A percentile compares a stretch with the other conserved stretches of the same genome.
These are phyloP conservation scores for Metschnikowia gelsemii DNA, from an alignment of 805 yeast species.

Conservation along the genomic window DNA sequence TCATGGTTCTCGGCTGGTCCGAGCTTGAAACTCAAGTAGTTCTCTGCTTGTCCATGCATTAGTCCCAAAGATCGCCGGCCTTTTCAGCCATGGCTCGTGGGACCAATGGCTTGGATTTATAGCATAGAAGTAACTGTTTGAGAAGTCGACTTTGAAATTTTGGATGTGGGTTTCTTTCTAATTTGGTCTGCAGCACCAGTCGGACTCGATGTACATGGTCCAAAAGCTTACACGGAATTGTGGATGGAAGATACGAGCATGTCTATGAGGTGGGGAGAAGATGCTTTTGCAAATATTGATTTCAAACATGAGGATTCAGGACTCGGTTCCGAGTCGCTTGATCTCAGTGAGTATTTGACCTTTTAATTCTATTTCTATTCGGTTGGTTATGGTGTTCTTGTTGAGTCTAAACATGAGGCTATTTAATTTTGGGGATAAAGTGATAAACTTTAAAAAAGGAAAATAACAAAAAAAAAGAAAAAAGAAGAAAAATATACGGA, in stretches of 20 bases:
- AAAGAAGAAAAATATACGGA: not conserved
- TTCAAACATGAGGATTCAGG: conserved; percentile 5
- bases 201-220: conserved; percentile 32
- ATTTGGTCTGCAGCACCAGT: conserved; percentile 43
- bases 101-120: conserved; percentile 21
- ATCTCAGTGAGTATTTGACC: conserved; percentile 34
- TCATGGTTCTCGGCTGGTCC: conserved; percentile 11
- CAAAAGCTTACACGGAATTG: conserved; percentile 9
- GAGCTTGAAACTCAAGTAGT: conserved; percentile 15
- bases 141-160: not conserved
- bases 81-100: conserved; percentile 10
- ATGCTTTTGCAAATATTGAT: conserved; percentile 10
- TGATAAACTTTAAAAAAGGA: not conserved
- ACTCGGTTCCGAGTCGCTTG: conserved; percentile 21
- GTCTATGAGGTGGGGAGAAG: conserved; percentile 11
- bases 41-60: conserved; percentile 31
- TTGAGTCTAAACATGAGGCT: not conserved
- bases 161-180: not conserved
- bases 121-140: conserved; percentile 36
- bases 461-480: not conserved
- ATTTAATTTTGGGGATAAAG: conserved; percentile 6
- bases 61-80: conserved; percentile 6
- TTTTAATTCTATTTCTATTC: conserved; percentile 22
- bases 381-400: conserved; percentile 5
- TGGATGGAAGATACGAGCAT: conserved; percentile 11